Conservation (phyloP, 805 yeast genomes). For the Tetrapisispora namnaoensis region DNA sequence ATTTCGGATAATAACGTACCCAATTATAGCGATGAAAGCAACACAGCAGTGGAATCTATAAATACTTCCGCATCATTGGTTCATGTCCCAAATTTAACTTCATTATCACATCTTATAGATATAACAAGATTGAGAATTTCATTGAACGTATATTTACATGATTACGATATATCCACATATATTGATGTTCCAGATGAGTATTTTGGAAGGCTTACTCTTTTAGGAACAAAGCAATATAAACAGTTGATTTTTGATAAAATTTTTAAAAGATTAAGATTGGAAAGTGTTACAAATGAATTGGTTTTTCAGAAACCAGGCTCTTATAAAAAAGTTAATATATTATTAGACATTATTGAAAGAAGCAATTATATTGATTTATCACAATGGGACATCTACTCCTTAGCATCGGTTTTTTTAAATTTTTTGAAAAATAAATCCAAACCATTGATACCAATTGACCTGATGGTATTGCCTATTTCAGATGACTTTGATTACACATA, state of each 20-base stretch:
- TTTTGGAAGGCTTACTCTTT: conserved; percentile 19
- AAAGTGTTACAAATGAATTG: conserved; percentile 36
- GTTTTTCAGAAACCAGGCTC: conserved; percentile 52
- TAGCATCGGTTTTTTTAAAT: conserved; percentile 35
- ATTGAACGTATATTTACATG: conserved; percentile 61
- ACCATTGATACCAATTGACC: conserved; percentile 43
- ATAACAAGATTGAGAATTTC: conserved; percentile 69
- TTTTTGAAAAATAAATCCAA: conserved; percentile 42
- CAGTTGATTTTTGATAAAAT: conserved; percentile 40
- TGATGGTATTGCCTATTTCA: conserved; percentile 43
- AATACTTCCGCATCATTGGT: conserved; percentile 17
- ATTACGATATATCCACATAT: conserved; percentile 41
- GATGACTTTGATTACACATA: conserved; percentile 40
- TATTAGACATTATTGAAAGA: conserved; percentile 41
- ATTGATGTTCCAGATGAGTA: conserved; percentile 39
- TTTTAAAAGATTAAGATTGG: conserved; percentile 37
- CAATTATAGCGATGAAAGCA: conserved; percentile 14
- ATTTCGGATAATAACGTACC: conserved; percentile 27
- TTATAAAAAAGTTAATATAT: conserved; percentile 34
- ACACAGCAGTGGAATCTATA: background rate
- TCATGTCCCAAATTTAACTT: conserved; percentile 42
- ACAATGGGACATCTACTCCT: conserved; percentile 49
- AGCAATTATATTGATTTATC: conserved; percentile 51
- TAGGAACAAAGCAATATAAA: conserved; percentile 30
- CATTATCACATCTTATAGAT: conserved; percentile 53